Evolutionary conservation across 805 yeast species (phyloP).

Genomic region (Candida nemodendra): DNA sequence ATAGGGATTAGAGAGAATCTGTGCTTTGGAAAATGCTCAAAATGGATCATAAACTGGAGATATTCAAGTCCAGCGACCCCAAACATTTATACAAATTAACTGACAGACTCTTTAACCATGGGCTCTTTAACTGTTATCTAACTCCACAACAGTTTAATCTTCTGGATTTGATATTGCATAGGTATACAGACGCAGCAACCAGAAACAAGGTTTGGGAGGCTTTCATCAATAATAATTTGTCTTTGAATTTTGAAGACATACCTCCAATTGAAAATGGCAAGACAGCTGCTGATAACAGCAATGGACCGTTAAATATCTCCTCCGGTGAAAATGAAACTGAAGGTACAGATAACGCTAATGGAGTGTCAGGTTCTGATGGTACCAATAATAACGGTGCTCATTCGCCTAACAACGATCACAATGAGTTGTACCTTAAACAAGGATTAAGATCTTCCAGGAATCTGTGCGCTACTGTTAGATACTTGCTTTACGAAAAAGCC

Average conservation of each 20-base stretch:
- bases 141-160: constrained; percentile 57
- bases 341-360: constrained; percentile 1
- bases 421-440: constrained; percentile 43
- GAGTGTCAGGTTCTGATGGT: constrained; percentile 2
- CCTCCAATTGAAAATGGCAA: too few species aligned
- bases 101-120: constrained; percentile 34
- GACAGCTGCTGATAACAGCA: too few species aligned
- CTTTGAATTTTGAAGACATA: constrained; percentile 26
- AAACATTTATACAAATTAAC: constrained; percentile 34
- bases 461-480: constrained; percentile 63
- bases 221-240: constrained; percentile 42
- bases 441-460: constrained; percentile 50
- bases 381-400: constrained; percentile 14
- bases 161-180: constrained; percentile 43
- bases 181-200: constrained; percentile 18
- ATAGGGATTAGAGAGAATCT: too few species aligned
- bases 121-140: constrained; percentile 47
- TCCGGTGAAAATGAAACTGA: neutral
- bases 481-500: constrained; percentile 71
- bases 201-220: constrained; percentile 39
- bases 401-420: constrained; percentile 18
- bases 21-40: neutral
- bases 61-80: constrained; percentile 25
- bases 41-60: constrained; percentile 13
- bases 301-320: too few species aligned